Evolutionary conservation across 164 flowering plant species (phyloP).

Genomic region (Stephania japonica): DNA sequence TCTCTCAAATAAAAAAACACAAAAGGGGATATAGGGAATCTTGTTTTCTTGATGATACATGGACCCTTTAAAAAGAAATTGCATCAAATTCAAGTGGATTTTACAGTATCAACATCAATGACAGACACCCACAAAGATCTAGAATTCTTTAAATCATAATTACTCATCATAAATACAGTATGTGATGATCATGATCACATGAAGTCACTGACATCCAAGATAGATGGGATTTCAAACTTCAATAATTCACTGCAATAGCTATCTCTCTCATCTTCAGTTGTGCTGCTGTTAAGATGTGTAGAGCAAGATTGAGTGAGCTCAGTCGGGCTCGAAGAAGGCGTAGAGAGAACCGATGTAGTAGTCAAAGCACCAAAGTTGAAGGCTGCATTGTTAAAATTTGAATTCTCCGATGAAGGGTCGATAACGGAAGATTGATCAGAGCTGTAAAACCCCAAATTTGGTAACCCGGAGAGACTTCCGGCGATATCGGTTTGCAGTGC

Average conservation of each 20-base stretch:
- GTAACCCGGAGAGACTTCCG: conserved; percentile 18
- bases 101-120: conserved; percentile 14
- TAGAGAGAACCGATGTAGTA: conserved; percentile 42
- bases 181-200: conserved; percentile 26
- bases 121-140: neutral
- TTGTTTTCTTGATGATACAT: conserved; percentile 6
- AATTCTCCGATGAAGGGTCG: conserved; percentile 25
- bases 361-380: too few relatives aligned
- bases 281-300: conserved; percentile 29
- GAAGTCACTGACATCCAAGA: conserved; percentile 40
- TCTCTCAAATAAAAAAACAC: neutral
- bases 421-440: conserved; percentile 25
- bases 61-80: neutral
- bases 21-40: neutral
- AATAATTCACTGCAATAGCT: conserved; percentile 51
- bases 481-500: conserved; percentile 10
- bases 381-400: conserved; percentile 26
- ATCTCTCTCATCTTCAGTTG: conserved; percentile 49
- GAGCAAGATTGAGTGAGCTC: conserved; percentile 41
- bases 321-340: conserved; percentile 57
- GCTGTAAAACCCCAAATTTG: conserved; percentile 15
- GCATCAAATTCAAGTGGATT: neutral
- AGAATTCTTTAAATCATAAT: neutral
- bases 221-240: conserved; percentile 50
- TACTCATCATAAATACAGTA: neutral